Evolutionary conservation across 1,284 basidiomycete species (phyloP).

Genomic region (Ganoderma meredithae): DNA sequence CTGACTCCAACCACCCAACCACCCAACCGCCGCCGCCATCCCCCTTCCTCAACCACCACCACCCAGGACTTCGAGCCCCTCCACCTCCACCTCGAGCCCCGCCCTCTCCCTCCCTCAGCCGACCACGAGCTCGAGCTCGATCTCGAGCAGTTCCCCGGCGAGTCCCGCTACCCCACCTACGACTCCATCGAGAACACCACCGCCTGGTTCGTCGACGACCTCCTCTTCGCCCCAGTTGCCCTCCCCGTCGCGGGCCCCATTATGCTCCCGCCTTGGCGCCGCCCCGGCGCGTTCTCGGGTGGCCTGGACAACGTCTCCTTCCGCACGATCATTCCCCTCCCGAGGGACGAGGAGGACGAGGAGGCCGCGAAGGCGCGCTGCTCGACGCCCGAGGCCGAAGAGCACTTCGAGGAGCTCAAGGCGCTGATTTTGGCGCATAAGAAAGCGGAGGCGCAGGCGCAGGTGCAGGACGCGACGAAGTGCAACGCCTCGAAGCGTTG

Average conservation of each 20-base stretch:
- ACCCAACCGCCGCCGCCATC: neutral
- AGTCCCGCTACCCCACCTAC: neutral
- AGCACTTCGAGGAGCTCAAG: neutral
- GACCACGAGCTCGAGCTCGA: neutral
- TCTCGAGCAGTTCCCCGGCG: neutral
- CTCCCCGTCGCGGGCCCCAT: neutral
- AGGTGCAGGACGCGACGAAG: neutral
- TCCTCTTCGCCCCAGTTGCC: too few relatives aligned
- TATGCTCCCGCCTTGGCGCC: neutral
- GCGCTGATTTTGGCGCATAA: neutral
- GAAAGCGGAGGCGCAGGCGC: neutral
- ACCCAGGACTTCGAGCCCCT: neutral
- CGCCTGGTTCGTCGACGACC: neutral
- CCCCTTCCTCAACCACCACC: neutral
- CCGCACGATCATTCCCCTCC: too few relatives aligned
- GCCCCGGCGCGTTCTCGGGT: neutral
- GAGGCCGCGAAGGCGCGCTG: neutral
- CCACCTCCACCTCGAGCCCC: neutral
- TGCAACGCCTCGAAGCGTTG: too few relatives aligned
- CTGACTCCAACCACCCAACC: neutral
- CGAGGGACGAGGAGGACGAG: neutral
- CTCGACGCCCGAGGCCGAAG: neutral
- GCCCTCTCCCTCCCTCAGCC: neutral
- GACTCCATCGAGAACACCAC: neutral
- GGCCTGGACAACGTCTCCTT: neutral